A percentile compares a stretch with the other conserved stretches of the same genome.
phyloP scores from a whole-genome alignment of 2,329 filamentous ascomycete species.

The Arthroderma sp. region DNA sequence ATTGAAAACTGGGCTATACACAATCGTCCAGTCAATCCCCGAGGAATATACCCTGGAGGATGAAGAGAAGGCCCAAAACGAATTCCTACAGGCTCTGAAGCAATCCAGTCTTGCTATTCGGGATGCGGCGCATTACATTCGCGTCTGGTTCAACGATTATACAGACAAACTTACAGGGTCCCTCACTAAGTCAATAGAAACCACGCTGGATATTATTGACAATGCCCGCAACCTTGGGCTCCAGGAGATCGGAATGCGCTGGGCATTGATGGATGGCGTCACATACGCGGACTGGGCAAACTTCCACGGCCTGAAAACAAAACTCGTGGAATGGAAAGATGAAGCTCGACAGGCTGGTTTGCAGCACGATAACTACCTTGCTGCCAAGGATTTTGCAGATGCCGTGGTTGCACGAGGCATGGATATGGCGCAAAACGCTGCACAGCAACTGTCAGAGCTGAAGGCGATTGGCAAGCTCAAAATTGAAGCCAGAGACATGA shows the following conservation, averaged over 20 bases:
- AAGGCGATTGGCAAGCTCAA: slow-evolving; percentile 83
- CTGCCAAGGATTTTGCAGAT: slow-evolving; percentile 55
- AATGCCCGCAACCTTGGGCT: slow-evolving; percentile 72
- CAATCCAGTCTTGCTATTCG: slow-evolving; percentile 61
- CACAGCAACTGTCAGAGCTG: slow-evolving; percentile 64
- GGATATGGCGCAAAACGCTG: slow-evolving; percentile 63
- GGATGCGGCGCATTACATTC: slow-evolving; percentile 61
- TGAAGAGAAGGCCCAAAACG: slow-evolving; percentile 41
- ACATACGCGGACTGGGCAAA: slow-evolving; percentile 97
- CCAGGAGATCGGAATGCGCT: slow-evolving; percentile 81
- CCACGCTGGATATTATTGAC: slow-evolving; percentile 71
- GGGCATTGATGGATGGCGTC: slow-evolving; percentile 90
- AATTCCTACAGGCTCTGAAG: slow-evolving; percentile 48
- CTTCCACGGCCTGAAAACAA: slow-evolving; percentile 75
- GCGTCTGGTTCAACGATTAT: slow-evolving; percentile 63
- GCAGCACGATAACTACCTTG: slow-evolving; percentile 56
- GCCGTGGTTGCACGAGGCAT: slow-evolving; percentile 69
- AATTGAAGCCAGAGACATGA: slow-evolving; percentile 58
- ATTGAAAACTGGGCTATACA: slow-evolving; percentile 56
- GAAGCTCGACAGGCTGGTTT: slow-evolving; percentile 68
- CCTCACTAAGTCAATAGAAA: slow-evolving; percentile 61
- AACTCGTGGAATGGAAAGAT: slow-evolving; percentile 71
- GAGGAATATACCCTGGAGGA: slow-evolving; percentile 44
- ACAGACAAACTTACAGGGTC: slow-evolving; percentile 56
- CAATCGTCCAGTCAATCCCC: slow-evolving; percentile 44